Base-by-base conservation (phyloP, 371 early-diverging fungal species). In the Mucor indicus region DNA sequence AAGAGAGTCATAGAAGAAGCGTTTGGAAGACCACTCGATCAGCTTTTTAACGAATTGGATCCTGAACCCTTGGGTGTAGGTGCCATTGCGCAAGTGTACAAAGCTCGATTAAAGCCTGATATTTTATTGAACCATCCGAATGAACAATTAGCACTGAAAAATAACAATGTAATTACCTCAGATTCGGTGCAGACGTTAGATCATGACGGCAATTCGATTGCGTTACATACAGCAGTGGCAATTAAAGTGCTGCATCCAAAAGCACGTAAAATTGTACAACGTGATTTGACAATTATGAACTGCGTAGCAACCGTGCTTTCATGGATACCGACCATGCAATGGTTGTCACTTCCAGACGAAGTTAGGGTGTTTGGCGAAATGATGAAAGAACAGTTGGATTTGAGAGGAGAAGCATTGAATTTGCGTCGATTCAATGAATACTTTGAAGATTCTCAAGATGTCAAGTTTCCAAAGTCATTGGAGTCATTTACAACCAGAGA, bases 161-260 rank as follows among this genome's bases (percentile, higher is more conserved):
- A 12, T 8, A 8, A 63, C 25, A 54, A 60, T 15, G 50, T 62
- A 2, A 55, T 70, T 19, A 66, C 69, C 10, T 37, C 60, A 5
- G 72, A 70, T 38, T 63, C 59, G 22, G 64, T 71, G 1, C 60
- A 54, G 16, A 55, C 58, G 30, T 6, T 6, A 29, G 70, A 62
- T 38, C 15, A 44, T n/a, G 40, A 65, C 6, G 64, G 64, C 3
- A 37, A 61, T 5, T 44, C 53, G 0, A 32, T 66, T 15, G 50
- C 60, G 11, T 37, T 79, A n/a, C 77, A 80, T 55, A 81, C 82
- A 2, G 69, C 75, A 0, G 91, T 92, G 9, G 98, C 97, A 0
- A 83, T 99, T 55, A 98, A 99, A 64, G 89, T 99, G 9, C 75
- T 96, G 10, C 96, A 97, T 64, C 98, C 98, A 3, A 69, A 77